Base-by-base conservation (phyloP, 495 filamentous ascomycete genomes). In the Staphylotrichum tortipilum region DNA sequence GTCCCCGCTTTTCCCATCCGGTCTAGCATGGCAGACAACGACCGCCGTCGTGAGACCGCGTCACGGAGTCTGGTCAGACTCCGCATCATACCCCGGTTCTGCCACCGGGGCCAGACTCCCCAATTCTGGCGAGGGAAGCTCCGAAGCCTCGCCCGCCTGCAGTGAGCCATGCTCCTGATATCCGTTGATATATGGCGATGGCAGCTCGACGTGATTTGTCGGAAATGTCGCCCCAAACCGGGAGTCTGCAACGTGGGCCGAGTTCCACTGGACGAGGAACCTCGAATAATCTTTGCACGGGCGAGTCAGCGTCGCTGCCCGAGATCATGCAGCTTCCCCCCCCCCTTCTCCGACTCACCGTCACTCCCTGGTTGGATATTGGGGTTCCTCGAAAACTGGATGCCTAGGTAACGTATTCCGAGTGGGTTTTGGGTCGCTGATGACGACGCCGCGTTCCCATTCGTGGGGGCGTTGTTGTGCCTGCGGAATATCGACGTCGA, bases 351-450 rank as follows among this genome's bases (percentile, higher is more conserved):
- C 14, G 18, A 34, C 52, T 37, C 54, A 61, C 58, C 61, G n/a
- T 61, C 58, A 24, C 15, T 56, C 19, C 49, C 52, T 14, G 55
- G 22, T 34, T 54, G 53, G 28, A 54, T 42, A 41, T 57, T 57
- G 21, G 60, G 52, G 41, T 58, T 60, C 21, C 59, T 52, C 0
- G 60, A 61, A 22, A 68, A 66, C 22, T 68, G 65, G 7, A 68
- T 63, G 17, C 59, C 61, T 18, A 68, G 55, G 31, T 66, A 58
- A 21, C 65, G 62, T n/a, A 68, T 50, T 24, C 61, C 59, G 17
- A 54, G 36, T 3, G 37, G 29, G 23, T 46, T 35, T 12, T 46
- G 52, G 3, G 52, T n/a, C n/a, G n/a, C 45, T 14, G 55, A 35
- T 6, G 53, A 44, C 11, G 58, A 49, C 3, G 43, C 37, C 4